Conservation (phyloP, 2,329 filamentous ascomycete genomes). For the Macrophomina tecta region DNA sequence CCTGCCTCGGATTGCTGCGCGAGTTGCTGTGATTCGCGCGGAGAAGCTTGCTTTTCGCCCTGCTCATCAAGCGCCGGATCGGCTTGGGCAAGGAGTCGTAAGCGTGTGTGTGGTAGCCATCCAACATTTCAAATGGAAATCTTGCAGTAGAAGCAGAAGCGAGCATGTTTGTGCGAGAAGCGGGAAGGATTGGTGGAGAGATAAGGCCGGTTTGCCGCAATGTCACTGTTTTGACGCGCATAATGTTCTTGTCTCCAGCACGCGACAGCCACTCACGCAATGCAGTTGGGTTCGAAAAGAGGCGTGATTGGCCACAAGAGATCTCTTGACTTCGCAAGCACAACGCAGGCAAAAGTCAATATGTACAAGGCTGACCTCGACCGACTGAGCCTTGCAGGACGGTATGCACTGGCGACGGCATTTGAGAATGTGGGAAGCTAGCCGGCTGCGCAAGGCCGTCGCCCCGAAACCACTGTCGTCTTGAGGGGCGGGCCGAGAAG, state of each 20-base stretch:
- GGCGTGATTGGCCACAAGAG: neutral
- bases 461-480: neutral
- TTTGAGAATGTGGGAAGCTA: neutral
- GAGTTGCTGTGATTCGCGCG: no score
- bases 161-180: neutral
- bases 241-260: neutral
- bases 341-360: neutral
- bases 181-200: neutral
- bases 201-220: neutral
- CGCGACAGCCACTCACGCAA: neutral
- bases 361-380: neutral
- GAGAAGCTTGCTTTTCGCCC: no score
- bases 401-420: neutral
- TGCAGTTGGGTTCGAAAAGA: neutral
- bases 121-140: neutral
- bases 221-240: neutral
- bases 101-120: neutral
- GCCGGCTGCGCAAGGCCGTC: neutral
- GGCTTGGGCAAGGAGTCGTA: no score
- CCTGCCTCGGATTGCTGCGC: no score
- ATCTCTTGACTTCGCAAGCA: neutral
- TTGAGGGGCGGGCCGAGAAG: neutral
- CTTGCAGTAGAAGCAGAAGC: neutral
- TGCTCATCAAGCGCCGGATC: no score
- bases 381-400: neutral